Percentiles rank a stretch among this genome's conserved stretches.
phyloP scores from a whole-genome alignment of 2,329 filamentous ascomycete genomes.

The Pseudohalonectria lignicola region DNA sequence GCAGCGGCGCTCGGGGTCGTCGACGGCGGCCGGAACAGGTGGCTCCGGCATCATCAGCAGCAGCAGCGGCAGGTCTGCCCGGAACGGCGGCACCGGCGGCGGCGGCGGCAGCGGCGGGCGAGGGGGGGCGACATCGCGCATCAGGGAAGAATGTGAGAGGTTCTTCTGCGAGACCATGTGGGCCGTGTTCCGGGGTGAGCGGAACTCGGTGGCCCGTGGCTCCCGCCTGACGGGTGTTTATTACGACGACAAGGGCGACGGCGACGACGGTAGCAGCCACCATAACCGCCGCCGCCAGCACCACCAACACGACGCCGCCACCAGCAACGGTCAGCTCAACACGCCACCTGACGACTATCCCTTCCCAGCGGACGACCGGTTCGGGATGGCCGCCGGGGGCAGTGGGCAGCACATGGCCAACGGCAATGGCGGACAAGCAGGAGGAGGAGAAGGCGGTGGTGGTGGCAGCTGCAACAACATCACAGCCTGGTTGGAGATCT shows the following conservation, averaged over 20 bases:
- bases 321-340: slow-evolving; percentile 8
- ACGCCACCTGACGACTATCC: slow-evolving; percentile 39
- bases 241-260: slow-evolving; percentile 13
- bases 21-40: slow-evolving; percentile 8
- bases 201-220: slow-evolving; percentile 64
- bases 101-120: slow-evolving; percentile 34
- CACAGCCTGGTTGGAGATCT: slow-evolving; percentile 63
- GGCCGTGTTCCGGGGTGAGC: slow-evolving; percentile 92
- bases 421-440: slow-evolving; percentile 14
- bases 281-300: slow-evolving; percentile 11
- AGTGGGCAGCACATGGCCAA: slow-evolving; percentile 8
- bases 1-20: slow-evolving; percentile 18
- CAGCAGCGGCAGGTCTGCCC: too few species aligned
- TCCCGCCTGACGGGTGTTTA: slow-evolving; percentile 78
- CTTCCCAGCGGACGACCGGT: slow-evolving; percentile 12
- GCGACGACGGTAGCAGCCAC: slow-evolving; percentile 9
- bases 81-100: slow-evolving; percentile 26
- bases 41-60: slow-evolving; percentile 20
- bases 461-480: slow-evolving; percentile 21
- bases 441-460: too few species aligned
- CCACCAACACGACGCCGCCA: too few species aligned
- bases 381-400: slow-evolving; percentile 10
- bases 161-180: slow-evolving; percentile 97
- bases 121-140: slow-evolving; percentile 92
- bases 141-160: slow-evolving; percentile 99